Percentiles rank a stretch among this genome's conserved stretches.
These are phyloP conservation scores for Clonostachys rosea DNA, from an alignment of 2,329 filamentous ascomycete genomes.

Conservation along the genomic window DNA sequence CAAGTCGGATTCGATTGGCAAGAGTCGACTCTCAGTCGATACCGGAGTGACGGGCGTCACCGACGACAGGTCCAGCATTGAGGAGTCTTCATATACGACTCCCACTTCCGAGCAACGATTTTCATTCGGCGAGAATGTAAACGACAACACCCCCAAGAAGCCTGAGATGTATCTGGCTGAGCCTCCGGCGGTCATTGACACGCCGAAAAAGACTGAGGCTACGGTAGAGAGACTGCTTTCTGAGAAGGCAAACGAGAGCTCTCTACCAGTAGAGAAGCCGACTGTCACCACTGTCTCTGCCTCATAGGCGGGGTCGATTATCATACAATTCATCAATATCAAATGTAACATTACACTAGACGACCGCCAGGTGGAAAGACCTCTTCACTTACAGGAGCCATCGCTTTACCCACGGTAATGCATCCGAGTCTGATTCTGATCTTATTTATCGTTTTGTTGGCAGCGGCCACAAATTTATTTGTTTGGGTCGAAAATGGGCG, in stretches of 20 bases:
- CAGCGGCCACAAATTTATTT: no score
- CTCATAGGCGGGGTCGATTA: background rate
- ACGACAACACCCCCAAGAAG: conserved; percentile 21
- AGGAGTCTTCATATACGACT: conserved; percentile 28
- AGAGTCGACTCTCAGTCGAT: conserved; percentile 18
- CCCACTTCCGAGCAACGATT: conserved; percentile 28
- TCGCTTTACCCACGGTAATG: no score
- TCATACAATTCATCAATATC: no score
- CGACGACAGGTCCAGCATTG: conserved; percentile 28
- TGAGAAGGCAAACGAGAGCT: background rate
- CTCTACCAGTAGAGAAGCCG: background rate
- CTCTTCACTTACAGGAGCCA: no score
- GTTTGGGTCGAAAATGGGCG: no score
- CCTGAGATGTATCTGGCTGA: conserved; percentile 14
- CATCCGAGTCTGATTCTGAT: no score
- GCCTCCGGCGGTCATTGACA: background rate
- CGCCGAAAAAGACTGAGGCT: background rate
- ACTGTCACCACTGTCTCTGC: background rate
- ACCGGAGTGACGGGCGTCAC: conserved; percentile 19
- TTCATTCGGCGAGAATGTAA: conserved; percentile 21
- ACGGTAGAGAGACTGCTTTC: background rate
- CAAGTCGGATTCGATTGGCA: background rate
- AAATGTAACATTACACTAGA: no score
- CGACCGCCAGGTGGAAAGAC: no score
- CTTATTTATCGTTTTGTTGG: no score